Evolutionary conservation across 2,329 filamentous ascomycete species (phyloP), one percentile per base, ranked within the genome.

Genomic region (Penicillium psychrosexuale): DNA sequence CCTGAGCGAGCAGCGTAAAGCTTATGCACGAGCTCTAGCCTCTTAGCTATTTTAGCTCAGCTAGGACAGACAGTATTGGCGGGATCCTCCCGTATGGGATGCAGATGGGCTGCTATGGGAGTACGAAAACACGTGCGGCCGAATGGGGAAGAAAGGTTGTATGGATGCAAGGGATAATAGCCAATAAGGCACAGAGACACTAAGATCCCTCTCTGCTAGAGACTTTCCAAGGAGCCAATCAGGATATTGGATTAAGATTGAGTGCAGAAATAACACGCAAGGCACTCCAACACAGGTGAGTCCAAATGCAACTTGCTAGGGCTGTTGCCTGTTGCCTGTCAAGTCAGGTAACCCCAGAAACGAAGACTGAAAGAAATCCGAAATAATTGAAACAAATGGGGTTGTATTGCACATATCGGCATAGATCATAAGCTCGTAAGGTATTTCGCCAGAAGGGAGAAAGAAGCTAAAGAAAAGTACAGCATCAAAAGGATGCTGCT

Each of bases 201-300:
- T 19, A 43, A 47, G 22, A 24, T 24, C 22, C 22, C 22, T 24
- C 22, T 24, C 34, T 28, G 24, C 19, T 56, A 42, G 53, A 61
- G 49, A 13, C 15, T 37, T 28, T 39, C n/a, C 31, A 52, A 49
- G 37, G 33, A 17, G 28, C 45, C 28, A 51, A 47, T 19, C 11
- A 47, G 44, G 17, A 40, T 7, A 36, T 42, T 15, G 15, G 47
- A 45, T 38, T 47, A 12, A 43, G 15, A 24, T 47, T 17, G 30
- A 49, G 28, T 30, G 44, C 55, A 31, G 38, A 62, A 24, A 58
- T 59, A 59, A 61, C 40, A 65, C 51, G 63, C 63, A 65, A 65
- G 63, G 63, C 59, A 58, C 36, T 39, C 37, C 53, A 62, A 58
- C 59, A 57, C 31, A 55, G 51, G 55, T 51, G 30, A 50, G 28